phyloP scores from a whole-genome alignment of 768 basidiomycete genomes.

The Boletus eberwhitei region DNA sequence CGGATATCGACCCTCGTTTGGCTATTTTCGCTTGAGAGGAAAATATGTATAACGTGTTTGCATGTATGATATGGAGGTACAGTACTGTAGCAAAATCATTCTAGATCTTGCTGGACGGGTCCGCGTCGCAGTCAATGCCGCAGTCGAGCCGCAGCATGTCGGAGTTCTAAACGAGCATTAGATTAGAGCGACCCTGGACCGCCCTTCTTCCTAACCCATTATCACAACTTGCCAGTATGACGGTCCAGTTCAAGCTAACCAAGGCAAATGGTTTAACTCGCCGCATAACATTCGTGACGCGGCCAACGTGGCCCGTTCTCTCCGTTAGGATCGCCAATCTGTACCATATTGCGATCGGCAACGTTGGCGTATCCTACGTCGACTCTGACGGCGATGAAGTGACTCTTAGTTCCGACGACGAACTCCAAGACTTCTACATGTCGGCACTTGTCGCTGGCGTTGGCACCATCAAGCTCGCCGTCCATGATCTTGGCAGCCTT shows the following conservation, averaged over 20 bases:
- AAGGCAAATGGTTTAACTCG: conserved; percentile 57
- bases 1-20: conserved; percentile 59
- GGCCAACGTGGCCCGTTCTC: conserved; percentile 57
- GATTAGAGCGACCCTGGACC: conserved; percentile 7
- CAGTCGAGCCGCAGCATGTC: conserved; percentile 33
- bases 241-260: conserved; percentile 63
- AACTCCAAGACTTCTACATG: conserved; percentile 70
- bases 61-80: background rate
- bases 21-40: conserved; percentile 62
- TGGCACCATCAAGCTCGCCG: conserved; percentile 52
- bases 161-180: conserved; percentile 41
- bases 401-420: conserved; percentile 72
- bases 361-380: conserved; percentile 66
- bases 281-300: conserved; percentile 48
- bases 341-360: conserved; percentile 52
- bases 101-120: background rate
- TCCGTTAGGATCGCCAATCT: conserved; percentile 53
- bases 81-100: background rate
- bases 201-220: conserved; percentile 17
- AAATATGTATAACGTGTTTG: background rate
- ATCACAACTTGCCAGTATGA: conserved; percentile 42
- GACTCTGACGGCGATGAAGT: conserved; percentile 75
- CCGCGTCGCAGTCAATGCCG: background rate
- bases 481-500: conserved; percentile 51
- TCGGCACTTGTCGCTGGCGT: conserved; percentile 24